Evolutionary conservation across 2,329 filamentous ascomycete genomes (phyloP), one percentile per base, ranked within the genome.

Genomic region (Orbilia quercus): DNA sequence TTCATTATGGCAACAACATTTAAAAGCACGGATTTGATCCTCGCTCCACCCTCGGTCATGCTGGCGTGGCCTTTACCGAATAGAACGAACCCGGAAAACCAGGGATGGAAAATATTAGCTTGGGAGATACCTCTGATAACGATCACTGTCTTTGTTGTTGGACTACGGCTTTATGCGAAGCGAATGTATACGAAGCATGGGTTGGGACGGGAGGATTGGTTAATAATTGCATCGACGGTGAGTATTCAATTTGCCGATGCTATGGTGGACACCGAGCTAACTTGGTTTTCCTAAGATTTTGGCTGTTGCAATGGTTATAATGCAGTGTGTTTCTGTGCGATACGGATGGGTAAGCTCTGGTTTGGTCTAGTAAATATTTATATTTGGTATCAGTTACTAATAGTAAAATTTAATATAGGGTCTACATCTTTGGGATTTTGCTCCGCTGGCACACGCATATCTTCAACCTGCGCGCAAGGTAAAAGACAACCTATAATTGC

Each of bases 31-130:
- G 53, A 42, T 25, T 47, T 72, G 31, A 47, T 60, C 25, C 66
- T 71, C 53, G 67, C 59, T 40, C 70, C 70, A n/a, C 57, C 54
- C 9, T 48, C 51, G 70, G 70, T 74, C 63, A 55, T 74, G 63
- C 60, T 57, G 60, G 63, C 60, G 58, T 74, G 70, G 70, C 70
- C 70, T 14, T 25, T 25, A 47, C 45, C 70, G 42, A 74, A 74
- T 38, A 48, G 31, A 51, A 55, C n/a, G 60, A 63, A 74, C 38
- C 70, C 70, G 36, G 62, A 66, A 28, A 67, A 48, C 38, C 60
- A 67, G 18, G 70, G 59, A 20, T 66, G 55, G 62, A 66, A 62
- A 23, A 44, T 74, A 44, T 9, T 74, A 14, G 70, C 70, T 16
- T 65, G 58, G 55, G 70, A 74, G 22, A 67, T 67, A 57, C 70